phyloP scores from a whole-genome alignment of 2,329 filamentous ascomycete genomes.

The Raffaelea arxii region DNA sequence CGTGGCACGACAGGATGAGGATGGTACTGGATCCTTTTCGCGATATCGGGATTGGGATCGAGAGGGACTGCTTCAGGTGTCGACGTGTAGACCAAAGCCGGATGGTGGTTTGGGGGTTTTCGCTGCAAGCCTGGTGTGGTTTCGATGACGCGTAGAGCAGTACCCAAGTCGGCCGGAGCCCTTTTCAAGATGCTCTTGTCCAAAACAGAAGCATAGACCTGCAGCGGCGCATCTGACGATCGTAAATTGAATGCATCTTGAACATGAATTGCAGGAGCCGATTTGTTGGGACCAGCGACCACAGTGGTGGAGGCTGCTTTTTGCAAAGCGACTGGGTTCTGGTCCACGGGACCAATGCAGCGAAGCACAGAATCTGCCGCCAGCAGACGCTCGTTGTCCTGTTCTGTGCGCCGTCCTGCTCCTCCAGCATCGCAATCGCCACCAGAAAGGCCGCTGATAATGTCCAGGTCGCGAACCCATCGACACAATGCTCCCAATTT shows the following conservation, averaged over 20 bases:
- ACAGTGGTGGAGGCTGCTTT: conserved; percentile 1
- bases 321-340: conserved; percentile 22
- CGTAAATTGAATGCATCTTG: conserved; percentile 54
- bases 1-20: conserved; percentile 54
- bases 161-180: conserved; percentile 25
- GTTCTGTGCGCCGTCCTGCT: conserved; percentile 31
- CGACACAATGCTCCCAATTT: conserved; percentile 60
- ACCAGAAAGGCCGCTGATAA: conserved; percentile 53
- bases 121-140: conserved; percentile 48
- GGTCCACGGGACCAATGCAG: conserved; percentile 52
- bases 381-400: conserved; percentile 44
- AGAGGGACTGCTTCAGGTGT: conserved; percentile 46
- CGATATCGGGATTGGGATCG: conserved; percentile 31
- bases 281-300: conserved; percentile 18
- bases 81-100: conserved; percentile 55
- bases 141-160: conserved; percentile 48
- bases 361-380: conserved; percentile 57
- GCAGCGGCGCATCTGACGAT: conserved; percentile 26
- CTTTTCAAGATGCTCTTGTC: conserved; percentile 43
- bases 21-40: too few relatives aligned
- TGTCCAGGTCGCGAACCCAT: conserved; percentile 63
- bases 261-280: conserved; percentile 39
- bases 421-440: conserved; percentile 20
- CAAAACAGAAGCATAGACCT: conserved; percentile 47
- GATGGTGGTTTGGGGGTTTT: conserved; percentile 59